Evolutionary conservation across 495 filamentous ascomycete genomes (phyloP).

Genomic region (Lophiotrema nucula): DNA sequence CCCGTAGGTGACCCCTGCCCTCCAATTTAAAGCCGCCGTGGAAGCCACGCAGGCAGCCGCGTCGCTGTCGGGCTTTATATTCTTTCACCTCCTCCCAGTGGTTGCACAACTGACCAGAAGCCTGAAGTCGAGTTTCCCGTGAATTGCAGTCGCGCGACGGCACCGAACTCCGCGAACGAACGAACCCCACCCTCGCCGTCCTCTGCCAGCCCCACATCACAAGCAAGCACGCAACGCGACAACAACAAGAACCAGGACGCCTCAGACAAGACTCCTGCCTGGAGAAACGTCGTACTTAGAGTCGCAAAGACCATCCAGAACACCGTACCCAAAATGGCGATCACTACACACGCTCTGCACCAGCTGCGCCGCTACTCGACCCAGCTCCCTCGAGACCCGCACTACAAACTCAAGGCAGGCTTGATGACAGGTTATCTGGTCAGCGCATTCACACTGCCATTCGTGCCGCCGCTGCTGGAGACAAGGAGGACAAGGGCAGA

Average conservation of each 20-base stretch:
- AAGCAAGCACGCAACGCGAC: not conserved
- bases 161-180: not conserved
- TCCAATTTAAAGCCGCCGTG: not conserved
- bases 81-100: not conserved
- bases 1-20: not conserved
- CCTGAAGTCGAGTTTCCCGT: too few species aligned
- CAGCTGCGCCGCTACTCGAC: conserved; percentile 33
- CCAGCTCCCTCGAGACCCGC: conserved; percentile 33
- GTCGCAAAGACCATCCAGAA: not conserved
- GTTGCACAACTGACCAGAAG: not conserved
- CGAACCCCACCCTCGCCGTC: not conserved
- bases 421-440: conserved; percentile 35
- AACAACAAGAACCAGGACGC: not conserved
- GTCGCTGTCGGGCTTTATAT: too few species aligned
- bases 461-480: conserved; percentile 69
- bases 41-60: not conserved
- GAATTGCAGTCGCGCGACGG: not conserved
- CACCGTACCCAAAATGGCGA: conserved; percentile 24
- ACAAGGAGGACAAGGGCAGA: conserved; percentile 28
- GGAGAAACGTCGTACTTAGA: not conserved
- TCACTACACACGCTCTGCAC: conserved; percentile 25
- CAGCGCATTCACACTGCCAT: conserved; percentile 61
- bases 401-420: conserved; percentile 28
- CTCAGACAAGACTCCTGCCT: not conserved
- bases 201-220: not conserved